Base-by-base conservation (phyloP, 306 rosid genomes). In the Ormosia semicastrata region DNA sequence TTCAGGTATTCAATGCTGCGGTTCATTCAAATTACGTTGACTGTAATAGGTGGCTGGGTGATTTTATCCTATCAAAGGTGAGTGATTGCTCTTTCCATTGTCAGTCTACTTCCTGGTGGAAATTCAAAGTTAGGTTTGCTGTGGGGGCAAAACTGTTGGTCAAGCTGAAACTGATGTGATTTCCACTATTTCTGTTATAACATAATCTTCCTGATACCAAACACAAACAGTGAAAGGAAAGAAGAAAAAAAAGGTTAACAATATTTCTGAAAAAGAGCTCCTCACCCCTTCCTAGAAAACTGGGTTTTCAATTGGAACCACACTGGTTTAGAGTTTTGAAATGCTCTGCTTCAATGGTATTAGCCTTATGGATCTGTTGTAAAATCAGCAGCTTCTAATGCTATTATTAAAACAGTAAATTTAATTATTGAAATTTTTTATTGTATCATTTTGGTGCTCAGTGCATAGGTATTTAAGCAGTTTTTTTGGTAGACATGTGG, bases 21-120 rank as follows among this genome's bases (percentile, higher is more conserved):
- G 89, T 95, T 67, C 99, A 95, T 89, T 74, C 94, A 13, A 95
- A 95, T 83, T 95, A 95, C 37, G 99, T 95, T 46, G 99, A 95
- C 94, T 95, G 99, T 81, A 95, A 78, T 88, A 92, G 99, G 83
- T 95, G 99, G 99, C 93, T 95, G 15, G 99, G 99, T 52, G 99
- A 95, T 82, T 93, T 91, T 81, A 83, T 95, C 56, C 97, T 95
- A 70, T 95, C 99, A 57, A 95, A 95, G 98, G 99, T 95, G 85
- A 91, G 85, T 59, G 32, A 9, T 73, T 65, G 29, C 78, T 76
- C 68, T 40, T 79, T 53, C 68, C 85, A 41, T 63, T 15, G 60
- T 77, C 66, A 50, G 17, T 36, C 60, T 66, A 73, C 68, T 49
- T 37, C 43, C 36, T 9, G 33, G 37, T n/a, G 8, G 41, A 47